Evolutionary conservation across 225 moss, liverwort and hornwort species (phyloP), one percentile per base, ranked within the genome.

Genomic region (Ulota crispa): DNA sequence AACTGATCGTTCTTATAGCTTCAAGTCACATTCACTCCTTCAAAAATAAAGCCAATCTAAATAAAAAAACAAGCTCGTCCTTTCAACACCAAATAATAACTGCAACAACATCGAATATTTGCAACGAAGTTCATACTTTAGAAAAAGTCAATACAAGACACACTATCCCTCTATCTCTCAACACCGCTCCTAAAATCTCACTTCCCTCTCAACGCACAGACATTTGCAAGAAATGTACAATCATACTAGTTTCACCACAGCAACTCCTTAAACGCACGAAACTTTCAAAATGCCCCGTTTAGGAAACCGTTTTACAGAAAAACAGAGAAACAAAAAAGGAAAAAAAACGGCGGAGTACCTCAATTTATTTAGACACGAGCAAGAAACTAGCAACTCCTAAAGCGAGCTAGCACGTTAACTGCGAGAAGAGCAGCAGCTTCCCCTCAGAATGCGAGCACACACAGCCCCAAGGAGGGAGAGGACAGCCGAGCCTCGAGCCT

Each of bases 401-500:
- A 70, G 45, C 59, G 41, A 62, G 62, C 47, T 5, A 56, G 68
- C 74, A 69, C 39, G n/a, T 32, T 8, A 23, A 23, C 34, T 12
- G 45, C 21, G 39, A 5, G 55, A 61, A 4, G 34, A 41, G 59
- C 63, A 79, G 39, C 67, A 21, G 37, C 11, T 23, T 64, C 28
- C 27, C 32, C 30, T 13, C 31, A 27, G 9, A 80, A 42, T 11
- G 24, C 34, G 26, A 39, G 66, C 66, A 55, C 21, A 52, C 37
- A 23, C 27, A 31, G 39, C 36, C 27, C 5, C 12, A 27, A 41
- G 68, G 63, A 72, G 77, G 79, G 79, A 34, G 73, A 69, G 8
- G 86, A 64, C 68, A 7, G 19, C 80, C 82, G 68, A 72, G 71
- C 71, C 89, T 56, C 3, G 4, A 42, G 72, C 70, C 63, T 61